Percentiles rank a stretch among this genome's conserved stretches.
Evolutionary conservation across 2,329 filamentous ascomycete species (phyloP).

Genomic region (Graphiopsis chlorocephala): DNA sequence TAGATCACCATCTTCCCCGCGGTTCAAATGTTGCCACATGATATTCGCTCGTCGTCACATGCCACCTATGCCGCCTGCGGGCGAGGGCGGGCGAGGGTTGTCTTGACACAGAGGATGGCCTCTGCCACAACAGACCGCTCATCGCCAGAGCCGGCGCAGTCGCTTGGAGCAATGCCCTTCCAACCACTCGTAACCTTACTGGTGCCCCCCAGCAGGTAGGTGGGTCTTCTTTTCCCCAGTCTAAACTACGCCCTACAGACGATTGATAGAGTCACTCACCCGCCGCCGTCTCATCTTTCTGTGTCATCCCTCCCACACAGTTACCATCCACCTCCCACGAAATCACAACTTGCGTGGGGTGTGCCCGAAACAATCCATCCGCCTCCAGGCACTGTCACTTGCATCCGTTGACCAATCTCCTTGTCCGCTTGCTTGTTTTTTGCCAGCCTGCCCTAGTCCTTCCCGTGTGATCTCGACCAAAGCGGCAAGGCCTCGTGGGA

Average conservation of each 20-base stretch:
- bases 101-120: constrained; percentile 9
- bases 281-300: constrained; percentile 1
- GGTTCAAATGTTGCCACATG: constrained; percentile 1
- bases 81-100: background rate
- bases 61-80: constrained; percentile 7
- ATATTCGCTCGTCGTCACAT: constrained; percentile 9
- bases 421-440: background rate
- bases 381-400: background rate
- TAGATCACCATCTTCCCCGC: background rate
- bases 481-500: constrained; percentile 11
- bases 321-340: background rate
- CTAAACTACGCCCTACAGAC: constrained; percentile 8
- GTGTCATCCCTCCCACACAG: constrained; percentile 14
- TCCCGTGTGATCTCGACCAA: constrained; percentile 1
- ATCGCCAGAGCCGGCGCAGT: background rate
- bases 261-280: constrained; percentile 13
- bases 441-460: constrained; percentile 1
- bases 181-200: constrained; percentile 1
- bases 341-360: constrained; percentile 5
- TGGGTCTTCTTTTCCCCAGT: constrained; percentile 6
- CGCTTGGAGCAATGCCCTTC: background rate
- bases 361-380: background rate
- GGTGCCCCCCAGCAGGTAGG: background rate
- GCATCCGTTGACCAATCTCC: constrained; percentile 3
- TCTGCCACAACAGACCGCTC: constrained; percentile 14